Percentiles rank a stretch among this genome's conserved stretches.
Evolutionary conservation across 176 grass and related monocot species (phyloP).

Genomic region (Poa pratensis): DNA sequence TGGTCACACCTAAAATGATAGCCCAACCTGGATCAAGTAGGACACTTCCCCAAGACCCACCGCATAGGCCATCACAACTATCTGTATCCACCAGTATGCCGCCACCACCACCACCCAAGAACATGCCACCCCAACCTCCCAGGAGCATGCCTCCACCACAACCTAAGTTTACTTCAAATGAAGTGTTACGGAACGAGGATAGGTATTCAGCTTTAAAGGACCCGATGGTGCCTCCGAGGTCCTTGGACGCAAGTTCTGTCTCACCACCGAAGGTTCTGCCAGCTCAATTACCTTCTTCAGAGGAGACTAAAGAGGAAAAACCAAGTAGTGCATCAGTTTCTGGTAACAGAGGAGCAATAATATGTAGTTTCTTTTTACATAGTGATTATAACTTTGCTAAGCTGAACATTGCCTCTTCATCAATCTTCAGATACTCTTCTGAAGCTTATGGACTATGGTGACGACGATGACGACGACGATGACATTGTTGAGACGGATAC

Average conservation of each 20-base stretch:
- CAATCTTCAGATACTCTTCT: slow-evolving; percentile 68
- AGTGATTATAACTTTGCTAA: background rate
- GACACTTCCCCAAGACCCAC: slow-evolving; percentile 39
- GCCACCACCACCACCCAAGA: slow-evolving; percentile 10
- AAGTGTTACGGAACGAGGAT: slow-evolving; percentile 42
- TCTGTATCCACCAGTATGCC: slow-evolving; percentile 34
- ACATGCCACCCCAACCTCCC: slow-evolving; percentile 25
- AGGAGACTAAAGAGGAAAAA: slow-evolving; percentile 44
- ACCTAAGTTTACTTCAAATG: slow-evolving; percentile 58
- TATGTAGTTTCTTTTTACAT: background rate
- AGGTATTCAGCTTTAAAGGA: slow-evolving; percentile 41
- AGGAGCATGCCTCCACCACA: slow-evolving; percentile 51
- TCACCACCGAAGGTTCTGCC: slow-evolving; percentile 34
- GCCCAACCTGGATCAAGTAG: slow-evolving; percentile 53
- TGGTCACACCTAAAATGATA: slow-evolving; percentile 51
- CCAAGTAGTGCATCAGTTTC: slow-evolving; percentile 38
- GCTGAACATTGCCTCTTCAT: background rate
- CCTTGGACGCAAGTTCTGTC: slow-evolving; percentile 23
- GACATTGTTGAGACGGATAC: slow-evolving; percentile 25
- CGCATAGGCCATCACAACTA: slow-evolving; percentile 29
- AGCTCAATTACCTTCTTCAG: slow-evolving; percentile 27
- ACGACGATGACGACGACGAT: slow-evolving; percentile 49
- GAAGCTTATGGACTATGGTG: slow-evolving; percentile 92
- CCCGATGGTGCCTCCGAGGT: slow-evolving; percentile 11
- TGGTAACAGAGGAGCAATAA: slow-evolving; percentile 52